Evolutionary conservation across 345 rosid genomes (phyloP), one percentile per base, ranked within the genome.

Genomic region (Microcos paniculata): DNA sequence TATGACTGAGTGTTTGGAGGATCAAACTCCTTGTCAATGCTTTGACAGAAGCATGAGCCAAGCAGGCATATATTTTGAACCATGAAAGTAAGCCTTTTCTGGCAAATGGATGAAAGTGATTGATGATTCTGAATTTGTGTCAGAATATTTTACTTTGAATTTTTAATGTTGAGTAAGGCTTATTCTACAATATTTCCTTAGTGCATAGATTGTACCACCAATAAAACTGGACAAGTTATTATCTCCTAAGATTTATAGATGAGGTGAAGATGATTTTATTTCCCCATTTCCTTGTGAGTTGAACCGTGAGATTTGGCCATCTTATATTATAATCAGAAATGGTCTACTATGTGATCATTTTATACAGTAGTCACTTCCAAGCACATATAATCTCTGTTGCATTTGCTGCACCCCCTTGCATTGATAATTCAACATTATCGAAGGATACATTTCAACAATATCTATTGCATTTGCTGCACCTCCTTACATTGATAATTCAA

Each of bases 31-130:
- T 42, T 68, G 10, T 52, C 42, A 68, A 26, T 30, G 72, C 43
- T 68, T 68, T 68, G 40, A 30, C 11, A 48, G 42, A 28, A 49
- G 58, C 26, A 72, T 57, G 35, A 57, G 56, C 8, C 48, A 40
- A 57, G 33, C 26, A 40, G 63, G 75, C 75, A 21, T 71, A 21
- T 33, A 40, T 55, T 55, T 53, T 71, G 13, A 52, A 70, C 73
- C 19, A 19, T 43, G 55, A 53, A 71, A 71, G 63, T 53, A 71
- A 14, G 46, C 35, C 14, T 67, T 46, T 55, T 24, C 35, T 11
- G 63, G 63, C 35, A 71, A 18, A 43, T 58, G 67, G 76, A 42
- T 57, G 38, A 26, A 9, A 46, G 42, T 48, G 42, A 18, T 30
- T 40, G 9, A 18, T 55, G 28, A 4, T 66, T 66, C 55, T 26